Evolutionary conservation across 768 basidiomycete genomes (phyloP).

Genomic region (Phanerochaete sordida): DNA sequence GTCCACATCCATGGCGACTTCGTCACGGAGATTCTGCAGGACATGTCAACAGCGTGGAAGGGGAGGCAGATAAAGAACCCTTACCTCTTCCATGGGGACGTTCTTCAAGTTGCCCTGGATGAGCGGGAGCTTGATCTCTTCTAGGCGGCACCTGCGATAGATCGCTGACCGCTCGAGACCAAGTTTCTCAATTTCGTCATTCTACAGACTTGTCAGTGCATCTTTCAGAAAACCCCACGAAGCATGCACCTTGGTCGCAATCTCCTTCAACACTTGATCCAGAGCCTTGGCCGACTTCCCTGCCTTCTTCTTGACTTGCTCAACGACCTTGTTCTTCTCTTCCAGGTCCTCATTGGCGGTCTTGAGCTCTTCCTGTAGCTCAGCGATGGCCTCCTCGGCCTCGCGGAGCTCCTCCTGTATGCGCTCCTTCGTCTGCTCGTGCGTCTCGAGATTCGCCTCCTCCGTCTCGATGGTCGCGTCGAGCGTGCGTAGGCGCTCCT

Average conservation of each 20-base stretch:
- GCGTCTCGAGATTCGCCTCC: slow-evolving; percentile 45
- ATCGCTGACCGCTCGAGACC: slow-evolving; percentile 80
- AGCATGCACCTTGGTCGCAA: slow-evolving; percentile 59
- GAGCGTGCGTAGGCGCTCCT: slow-evolving; percentile 59
- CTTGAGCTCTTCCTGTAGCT: slow-evolving; percentile 59
- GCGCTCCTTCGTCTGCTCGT: slow-evolving; percentile 50
- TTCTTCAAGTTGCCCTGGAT: slow-evolving; percentile 71
- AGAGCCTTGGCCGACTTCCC: slow-evolving; percentile 69
- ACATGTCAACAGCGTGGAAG: background rate
- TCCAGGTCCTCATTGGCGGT: slow-evolving; percentile 62
- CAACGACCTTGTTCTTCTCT: slow-evolving; percentile 69
- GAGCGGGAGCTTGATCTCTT: slow-evolving; percentile 85
- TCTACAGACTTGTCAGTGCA: slow-evolving; percentile 35
- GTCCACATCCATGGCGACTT: slow-evolving; percentile 90
- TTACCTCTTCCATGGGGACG: slow-evolving; percentile 94
- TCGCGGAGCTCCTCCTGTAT: slow-evolving; percentile 58
- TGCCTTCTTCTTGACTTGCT: slow-evolving; percentile 70
- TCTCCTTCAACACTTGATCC: slow-evolving; percentile 90
- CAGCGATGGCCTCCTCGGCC: slow-evolving; percentile 51
- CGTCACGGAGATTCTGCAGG: slow-evolving; percentile 70
- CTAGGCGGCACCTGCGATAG: slow-evolving; percentile 90
- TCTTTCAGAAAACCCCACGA: background rate
- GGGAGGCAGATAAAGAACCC: slow-evolving; percentile 9
- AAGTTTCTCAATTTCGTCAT: slow-evolving; percentile 89
- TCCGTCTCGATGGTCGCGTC: slow-evolving; percentile 51